Evolutionary conservation across 306 rosid genomes (phyloP).

Genomic region (Arachis hypogaea): DNA sequence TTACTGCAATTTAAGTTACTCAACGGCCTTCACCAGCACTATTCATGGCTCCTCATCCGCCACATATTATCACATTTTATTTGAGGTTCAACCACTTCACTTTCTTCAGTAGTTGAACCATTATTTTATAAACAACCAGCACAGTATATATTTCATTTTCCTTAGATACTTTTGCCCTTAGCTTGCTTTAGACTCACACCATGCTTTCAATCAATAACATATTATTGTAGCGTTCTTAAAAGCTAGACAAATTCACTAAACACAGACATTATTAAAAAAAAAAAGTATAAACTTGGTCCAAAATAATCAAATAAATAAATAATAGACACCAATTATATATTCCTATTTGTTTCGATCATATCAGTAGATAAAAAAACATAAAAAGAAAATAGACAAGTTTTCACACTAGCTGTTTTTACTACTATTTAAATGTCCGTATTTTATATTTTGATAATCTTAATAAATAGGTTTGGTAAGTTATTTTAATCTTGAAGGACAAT

Average conservation of each 20-base stretch:
- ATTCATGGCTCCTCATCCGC: conserved; percentile 10
- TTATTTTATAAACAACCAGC: conserved; percentile 1
- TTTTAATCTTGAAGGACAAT: not conserved
- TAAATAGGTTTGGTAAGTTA: no score
- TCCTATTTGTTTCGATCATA: no score
- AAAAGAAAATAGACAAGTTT: no score
- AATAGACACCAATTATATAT: no score
- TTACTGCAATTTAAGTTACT: not conserved
- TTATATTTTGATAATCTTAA: no score
- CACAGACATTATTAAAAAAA: no score
- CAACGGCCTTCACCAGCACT: not conserved
- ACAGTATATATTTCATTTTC: not conserved
- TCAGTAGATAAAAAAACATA: no score
- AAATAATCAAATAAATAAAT: no score
- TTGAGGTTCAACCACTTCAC: conserved; percentile 46
- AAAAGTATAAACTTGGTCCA: no score
- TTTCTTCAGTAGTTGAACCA: conserved; percentile 35
- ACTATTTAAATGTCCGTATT: no score
- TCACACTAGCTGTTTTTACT: no score
- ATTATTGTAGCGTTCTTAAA: not conserved
- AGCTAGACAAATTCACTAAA: not conserved
- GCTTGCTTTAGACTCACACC: not conserved
- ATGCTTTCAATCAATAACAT: not conserved
- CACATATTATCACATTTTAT: conserved; percentile 36
- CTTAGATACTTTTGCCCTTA: not conserved